A percentile compares a stretch with the other conserved stretches of the same genome.
Conservation (phyloP, 768 basidiomycete genomes). For the Russula earlei region DNA sequence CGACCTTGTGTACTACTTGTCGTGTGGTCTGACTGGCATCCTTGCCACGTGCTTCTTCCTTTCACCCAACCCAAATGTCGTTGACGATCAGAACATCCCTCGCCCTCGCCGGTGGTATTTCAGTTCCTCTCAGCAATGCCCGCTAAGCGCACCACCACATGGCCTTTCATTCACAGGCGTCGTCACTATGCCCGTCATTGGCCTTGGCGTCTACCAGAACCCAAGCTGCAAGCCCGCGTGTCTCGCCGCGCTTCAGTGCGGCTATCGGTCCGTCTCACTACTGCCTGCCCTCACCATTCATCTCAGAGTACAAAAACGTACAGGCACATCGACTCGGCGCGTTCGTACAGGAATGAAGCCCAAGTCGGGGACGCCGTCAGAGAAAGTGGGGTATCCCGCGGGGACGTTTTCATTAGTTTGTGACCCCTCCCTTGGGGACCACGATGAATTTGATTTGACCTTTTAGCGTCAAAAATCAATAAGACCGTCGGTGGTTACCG, state of each 20-base stretch:
- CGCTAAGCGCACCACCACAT: slow-evolving; percentile 4
- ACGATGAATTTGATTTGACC: not conserved
- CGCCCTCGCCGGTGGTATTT: slow-evolving; percentile 2
- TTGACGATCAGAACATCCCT: not conserved
- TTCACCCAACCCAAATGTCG: too few relatives aligned
- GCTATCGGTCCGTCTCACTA: slow-evolving; percentile 42
- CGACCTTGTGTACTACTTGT: not conserved
- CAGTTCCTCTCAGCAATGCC: slow-evolving; percentile 25
- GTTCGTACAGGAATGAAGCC: slow-evolving; percentile 56
- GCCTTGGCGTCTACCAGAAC: slow-evolving; percentile 66
- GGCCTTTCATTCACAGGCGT: slow-evolving; percentile 31
- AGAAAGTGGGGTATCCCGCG: slow-evolving; percentile 45
- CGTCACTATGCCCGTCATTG: slow-evolving; percentile 49
- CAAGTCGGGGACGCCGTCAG: slow-evolving; percentile 50
- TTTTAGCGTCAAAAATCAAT: slow-evolving; percentile 17
- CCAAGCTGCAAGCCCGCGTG: slow-evolving; percentile 45
- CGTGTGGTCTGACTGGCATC: not conserved
- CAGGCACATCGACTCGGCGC: slow-evolving; percentile 70
- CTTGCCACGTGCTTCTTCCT: slow-evolving; percentile 3
- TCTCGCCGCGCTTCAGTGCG: slow-evolving; percentile 51
- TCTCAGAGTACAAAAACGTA: not conserved
- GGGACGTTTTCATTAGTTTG: slow-evolving; percentile 66
- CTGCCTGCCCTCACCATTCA: not conserved
- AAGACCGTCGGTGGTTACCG: slow-evolving; percentile 11
- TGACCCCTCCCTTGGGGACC: not conserved